phyloP scores from a whole-genome alignment of 2,329 filamentous ascomycete genomes.

The Colletotrichum orbiculare region DNA sequence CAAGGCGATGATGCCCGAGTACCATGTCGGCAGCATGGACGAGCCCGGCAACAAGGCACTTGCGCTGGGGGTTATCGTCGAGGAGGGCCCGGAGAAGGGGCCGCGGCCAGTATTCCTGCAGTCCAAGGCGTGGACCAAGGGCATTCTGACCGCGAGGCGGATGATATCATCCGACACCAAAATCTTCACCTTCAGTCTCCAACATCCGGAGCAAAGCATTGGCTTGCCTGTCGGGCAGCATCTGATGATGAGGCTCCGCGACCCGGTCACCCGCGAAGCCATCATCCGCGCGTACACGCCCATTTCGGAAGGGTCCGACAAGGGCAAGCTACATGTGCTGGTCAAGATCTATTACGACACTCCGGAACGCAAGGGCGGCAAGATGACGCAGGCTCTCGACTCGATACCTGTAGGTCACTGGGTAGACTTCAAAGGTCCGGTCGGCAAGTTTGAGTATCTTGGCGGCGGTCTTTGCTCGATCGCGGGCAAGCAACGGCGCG shows the following conservation, averaged over 20 bases:
- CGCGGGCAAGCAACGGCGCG: conserved; percentile 63
- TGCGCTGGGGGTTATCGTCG: conserved; percentile 58
- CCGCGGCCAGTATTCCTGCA: conserved; percentile 75
- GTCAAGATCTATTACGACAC: conserved; percentile 84
- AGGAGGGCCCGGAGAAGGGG: conserved; percentile 46
- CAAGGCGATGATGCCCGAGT: conserved; percentile 87
- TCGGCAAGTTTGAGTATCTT: conserved; percentile 85
- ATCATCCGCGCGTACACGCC: conserved; percentile 92
- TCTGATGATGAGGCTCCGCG: conserved; percentile 82
- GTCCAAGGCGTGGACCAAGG: conserved; percentile 78
- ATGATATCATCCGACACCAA: conserved; percentile 80
- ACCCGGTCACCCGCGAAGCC: conserved; percentile 75
- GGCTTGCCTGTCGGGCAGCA: conserved; percentile 89
- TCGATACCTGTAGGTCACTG: conserved; percentile 75
- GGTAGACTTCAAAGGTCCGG: conserved; percentile 88
- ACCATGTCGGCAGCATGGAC: conserved; percentile 85
- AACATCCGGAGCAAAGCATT: conserved; percentile 75
- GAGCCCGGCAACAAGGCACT: conserved; percentile 61
- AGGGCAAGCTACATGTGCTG: conserved; percentile 77
- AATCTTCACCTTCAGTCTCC: conserved; percentile 83
- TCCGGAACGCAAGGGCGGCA: conserved; percentile 70
- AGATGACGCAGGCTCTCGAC: conserved; percentile 86
- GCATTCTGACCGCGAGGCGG: conserved; percentile 75
- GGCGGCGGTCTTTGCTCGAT: conserved; percentile 73
- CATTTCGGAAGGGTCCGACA: conserved; percentile 70